Base-by-base conservation (phyloP, 768 basidiomycete species). In the Lactarius evosmus region DNA sequence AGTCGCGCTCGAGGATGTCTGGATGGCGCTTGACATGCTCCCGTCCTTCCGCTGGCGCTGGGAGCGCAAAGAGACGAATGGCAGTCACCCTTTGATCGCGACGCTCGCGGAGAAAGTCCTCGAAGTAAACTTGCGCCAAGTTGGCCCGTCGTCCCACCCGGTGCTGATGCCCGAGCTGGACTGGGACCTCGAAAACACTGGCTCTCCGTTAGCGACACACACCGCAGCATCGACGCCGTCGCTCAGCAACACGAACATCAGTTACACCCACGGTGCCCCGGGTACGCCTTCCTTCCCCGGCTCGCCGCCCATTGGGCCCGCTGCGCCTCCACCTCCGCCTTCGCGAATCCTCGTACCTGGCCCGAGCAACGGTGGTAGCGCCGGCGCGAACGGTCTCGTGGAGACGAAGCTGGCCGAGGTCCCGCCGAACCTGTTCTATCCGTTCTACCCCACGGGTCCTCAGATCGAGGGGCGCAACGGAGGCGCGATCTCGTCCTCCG, bases 31-130 rank as follows among this genome's bases (percentile, higher is more conserved):
- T 25, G 88, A 93, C 73, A 89, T 93, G 85, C 83, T 93, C 12
- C 92, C 92, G 2, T 86, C 87, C 34, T 89, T 93, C 82, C 86
- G 92, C 56, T 94, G 92, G 92, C 85, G 92, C 66, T 94, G 92
- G 92, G 90, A 92, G 71, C 84, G 92, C 58, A 91, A 88, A 72
- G 91, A 93, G 71, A 75, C 84, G 60, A 86, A 85, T 50, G 89
- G 89, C 50, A 86, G 85, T 1, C 90, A 92, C 69, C 91, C 92
- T n/a, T 83, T 93, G 57, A 91, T 93, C 63, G 84, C 89, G 16
- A 87, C 85, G 69, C 83, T 94, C 54, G 91, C 89, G 0, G 89
- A 92, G 75, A 85, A 85, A 60, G 88, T 93, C 27, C 86, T 93
- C 78, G 82, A 81, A 27, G 85, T 88, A 54, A 82, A 88, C 71